phyloP scores from a whole-genome alignment of 2,329 filamentous ascomycete genomes.

The Magnaporthales sp. region DNA sequence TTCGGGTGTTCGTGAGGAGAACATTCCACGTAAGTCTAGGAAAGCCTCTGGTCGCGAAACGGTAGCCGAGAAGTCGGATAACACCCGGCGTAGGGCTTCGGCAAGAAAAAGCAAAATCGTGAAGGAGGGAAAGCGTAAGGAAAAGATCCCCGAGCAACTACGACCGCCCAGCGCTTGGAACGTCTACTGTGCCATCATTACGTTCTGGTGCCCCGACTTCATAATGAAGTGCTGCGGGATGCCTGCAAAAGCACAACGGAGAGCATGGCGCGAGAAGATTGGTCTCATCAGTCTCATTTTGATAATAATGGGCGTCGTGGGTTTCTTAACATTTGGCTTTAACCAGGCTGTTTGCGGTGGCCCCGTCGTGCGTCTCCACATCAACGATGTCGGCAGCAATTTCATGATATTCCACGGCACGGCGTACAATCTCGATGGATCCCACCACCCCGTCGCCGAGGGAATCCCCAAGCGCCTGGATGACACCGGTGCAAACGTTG shows the following conservation, averaged over 20 bases:
- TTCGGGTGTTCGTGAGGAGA: constrained; percentile 15
- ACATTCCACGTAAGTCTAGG: constrained; percentile 22
- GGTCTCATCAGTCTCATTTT: constrained; percentile 91
- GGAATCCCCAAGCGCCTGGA: constrained; percentile 56
- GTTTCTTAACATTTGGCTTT: constrained; percentile 95
- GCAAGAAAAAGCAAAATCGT: constrained; percentile 51
- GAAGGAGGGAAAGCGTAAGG: constrained; percentile 42
- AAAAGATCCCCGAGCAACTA: constrained; percentile 52
- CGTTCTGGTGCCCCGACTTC: constrained; percentile 88
- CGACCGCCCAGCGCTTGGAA: constrained; percentile 87
- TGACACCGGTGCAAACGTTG: constrained; percentile 59
- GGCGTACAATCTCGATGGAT: constrained; percentile 74
- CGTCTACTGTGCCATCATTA: constrained; percentile 87
- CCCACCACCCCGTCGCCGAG: constrained; percentile 68
- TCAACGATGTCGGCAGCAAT: constrained; percentile 71
- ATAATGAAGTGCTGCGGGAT: constrained; percentile 80
- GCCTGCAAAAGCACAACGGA: constrained; percentile 73
- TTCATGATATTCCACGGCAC: constrained; percentile 96
- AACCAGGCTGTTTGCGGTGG: constrained; percentile 76
- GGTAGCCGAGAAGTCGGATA: constrained; percentile 27
- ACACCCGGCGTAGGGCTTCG: constrained; percentile 25
- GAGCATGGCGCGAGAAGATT: constrained; percentile 97
- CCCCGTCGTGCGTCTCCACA: constrained; percentile 62
- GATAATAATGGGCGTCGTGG: constrained; percentile 77
- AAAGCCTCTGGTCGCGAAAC: constrained; percentile 23